A percentile compares a stretch with the other conserved stretches of the same genome.
Conservation (phyloP, 2,329 filamentous ascomycete genomes). For the Colletotrichum sp. region DNA sequence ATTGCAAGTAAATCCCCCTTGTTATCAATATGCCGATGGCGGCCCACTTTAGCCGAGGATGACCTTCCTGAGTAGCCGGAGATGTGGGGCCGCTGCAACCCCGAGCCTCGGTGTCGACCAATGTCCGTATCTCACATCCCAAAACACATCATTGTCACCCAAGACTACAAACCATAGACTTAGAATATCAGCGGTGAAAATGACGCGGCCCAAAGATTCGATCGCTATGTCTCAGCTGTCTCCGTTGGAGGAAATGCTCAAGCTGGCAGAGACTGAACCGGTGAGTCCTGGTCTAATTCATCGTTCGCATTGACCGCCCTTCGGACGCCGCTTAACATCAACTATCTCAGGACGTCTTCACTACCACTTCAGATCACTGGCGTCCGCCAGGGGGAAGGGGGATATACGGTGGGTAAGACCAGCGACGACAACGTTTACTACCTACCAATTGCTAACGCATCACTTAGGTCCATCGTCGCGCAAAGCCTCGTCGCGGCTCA, state of each 20-base stretch:
- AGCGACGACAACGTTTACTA: neutral
- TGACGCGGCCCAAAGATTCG: neutral
- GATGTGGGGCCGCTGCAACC: neutral
- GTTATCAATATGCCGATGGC: neutral
- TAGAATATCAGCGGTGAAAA: neutral
- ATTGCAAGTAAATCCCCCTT: neutral
- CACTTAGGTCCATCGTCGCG: neutral
- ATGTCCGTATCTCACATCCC: neutral
- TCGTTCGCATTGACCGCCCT: neutral
- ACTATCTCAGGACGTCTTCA: neutral
- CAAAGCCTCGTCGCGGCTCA: neutral
- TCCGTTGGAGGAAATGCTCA: neutral
- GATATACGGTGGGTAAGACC: neutral
- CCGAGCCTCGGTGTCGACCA: neutral
- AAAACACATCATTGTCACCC: neutral
- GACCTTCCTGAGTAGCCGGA: neutral
- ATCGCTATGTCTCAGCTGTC: neutral
- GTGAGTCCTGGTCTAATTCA: accelerated
- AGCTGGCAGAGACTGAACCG: neutral
- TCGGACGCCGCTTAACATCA: neutral
- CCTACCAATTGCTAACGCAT: neutral
- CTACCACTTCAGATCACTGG: neutral
- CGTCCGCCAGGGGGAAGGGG: neutral
- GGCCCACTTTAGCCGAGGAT: neutral
- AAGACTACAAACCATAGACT: neutral